Evolutionary conservation across 495 filamentous ascomycete genomes (phyloP).

Genomic region (Zalerion maritima): DNA sequence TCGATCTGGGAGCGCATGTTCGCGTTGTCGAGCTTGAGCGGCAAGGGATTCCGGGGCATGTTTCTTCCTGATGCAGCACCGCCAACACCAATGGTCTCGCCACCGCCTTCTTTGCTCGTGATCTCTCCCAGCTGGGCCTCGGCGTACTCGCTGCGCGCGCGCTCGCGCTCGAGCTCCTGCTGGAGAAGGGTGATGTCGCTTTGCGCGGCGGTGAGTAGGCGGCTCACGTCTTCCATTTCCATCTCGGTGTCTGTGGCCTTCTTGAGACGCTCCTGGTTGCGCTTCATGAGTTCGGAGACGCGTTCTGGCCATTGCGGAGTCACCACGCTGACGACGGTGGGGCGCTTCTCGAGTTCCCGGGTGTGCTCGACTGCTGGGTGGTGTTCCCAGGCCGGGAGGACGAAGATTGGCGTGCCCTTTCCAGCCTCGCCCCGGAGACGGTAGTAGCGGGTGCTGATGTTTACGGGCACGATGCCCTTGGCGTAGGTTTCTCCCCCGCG

Average conservation of each 20-base stretch:
- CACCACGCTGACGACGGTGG: slow-evolving; percentile 28
- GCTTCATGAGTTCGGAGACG: slow-evolving; percentile 21
- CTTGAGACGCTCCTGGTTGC: slow-evolving; percentile 8
- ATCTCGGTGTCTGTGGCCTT: slow-evolving; percentile 5
- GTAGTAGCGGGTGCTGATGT: slow-evolving; percentile 31
- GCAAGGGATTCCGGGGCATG: slow-evolving; percentile 8
- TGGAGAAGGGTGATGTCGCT: slow-evolving; percentile 5
- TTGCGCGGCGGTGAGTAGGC: not conserved
- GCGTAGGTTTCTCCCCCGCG: slow-evolving; percentile 10
- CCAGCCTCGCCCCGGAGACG: slow-evolving; percentile 24
- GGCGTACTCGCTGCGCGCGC: slow-evolving; percentile 4
- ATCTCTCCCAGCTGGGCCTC: slow-evolving; percentile 10
- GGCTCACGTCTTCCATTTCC: slow-evolving; percentile 4
- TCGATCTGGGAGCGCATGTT: slow-evolving; percentile 8
- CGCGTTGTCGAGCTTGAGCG: slow-evolving; percentile 9
- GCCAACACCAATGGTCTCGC: slow-evolving; percentile 2
- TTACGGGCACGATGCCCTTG: slow-evolving; percentile 27
- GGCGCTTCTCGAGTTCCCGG: slow-evolving; percentile 23
- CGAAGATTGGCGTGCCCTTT: slow-evolving; percentile 24
- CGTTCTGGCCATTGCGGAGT: slow-evolving; percentile 19
- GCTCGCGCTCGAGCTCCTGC: slow-evolving; percentile 1
- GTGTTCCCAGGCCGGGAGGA: slow-evolving; percentile 30
- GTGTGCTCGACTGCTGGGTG: slow-evolving; percentile 29
- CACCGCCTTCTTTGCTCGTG: slow-evolving; percentile 3
- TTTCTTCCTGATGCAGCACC: slow-evolving; percentile 7